Base-by-base conservation (phyloP, 495 filamentous ascomycete genomes). In the Letharia columbiana region DNA sequence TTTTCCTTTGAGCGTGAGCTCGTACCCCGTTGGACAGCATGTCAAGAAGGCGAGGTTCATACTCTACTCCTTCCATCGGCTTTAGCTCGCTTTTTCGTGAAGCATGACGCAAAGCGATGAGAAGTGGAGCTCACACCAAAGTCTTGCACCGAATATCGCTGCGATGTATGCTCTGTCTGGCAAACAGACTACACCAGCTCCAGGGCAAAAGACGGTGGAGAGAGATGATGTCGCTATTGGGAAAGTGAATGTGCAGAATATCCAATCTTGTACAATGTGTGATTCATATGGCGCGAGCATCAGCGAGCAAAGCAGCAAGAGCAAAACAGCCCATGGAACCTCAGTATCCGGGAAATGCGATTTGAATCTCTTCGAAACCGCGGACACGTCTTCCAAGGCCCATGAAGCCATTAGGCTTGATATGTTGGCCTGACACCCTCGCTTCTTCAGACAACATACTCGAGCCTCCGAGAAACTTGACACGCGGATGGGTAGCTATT, bases 101-200 rank as follows among this genome's bases (percentile, higher is more conserved):
- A 68, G 77, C 75, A 70, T 72, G 68, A 67, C 72, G 73, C 73
- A 72, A 77, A 75, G 72, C 69, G 61, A 67, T 57, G 45, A 76
- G 70, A 77, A 79, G 79, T 83, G 70, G 81, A 83, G 79, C 71
- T 71, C 68, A 59, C 77, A 75, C 75, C 71, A 60, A 68, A 70
- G 77, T 79, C 77, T 74, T 71, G 75, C 76, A 66, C 71, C 64
- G 73, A 57, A 50, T 65, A 72, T 70, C 60, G 66, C 60, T 61
- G 50, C 39, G 62, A 37, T 49, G 52, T 67, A 66, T 42, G 50
- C 57, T 56, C 64, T 74, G 73, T 67, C 72, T 75, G 71, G 73
- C 73, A 75, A 71, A 71, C 73, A 72, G 66, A 60, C 59, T 52
- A 61, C 65, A 52, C 59, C 61, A 66, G 67, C 64, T 61, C 45